These are phyloP conservation scores for Epichloe glyceriae DNA, from an alignment of 2,329 filamentous ascomycete species.

Conservation along the genomic window DNA sequence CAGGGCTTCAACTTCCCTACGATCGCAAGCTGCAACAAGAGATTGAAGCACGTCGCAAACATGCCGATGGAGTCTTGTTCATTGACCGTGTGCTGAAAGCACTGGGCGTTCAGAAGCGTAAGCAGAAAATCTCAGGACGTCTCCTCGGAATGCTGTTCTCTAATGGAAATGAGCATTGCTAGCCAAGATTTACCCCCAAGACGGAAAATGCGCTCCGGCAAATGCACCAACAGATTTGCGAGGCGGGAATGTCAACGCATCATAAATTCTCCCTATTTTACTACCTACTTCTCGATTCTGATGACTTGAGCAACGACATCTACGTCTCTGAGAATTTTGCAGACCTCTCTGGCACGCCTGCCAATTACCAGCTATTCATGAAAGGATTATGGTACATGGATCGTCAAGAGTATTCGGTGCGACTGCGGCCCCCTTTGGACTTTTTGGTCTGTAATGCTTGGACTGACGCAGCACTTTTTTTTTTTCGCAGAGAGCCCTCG, in stretches of 20 bases:
- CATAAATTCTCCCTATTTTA: conserved; percentile 75
- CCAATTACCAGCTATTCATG: conserved; percentile 69
- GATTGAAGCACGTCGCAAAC: conserved; percentile 54
- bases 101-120: conserved; percentile 58
- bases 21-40: conserved; percentile 46
- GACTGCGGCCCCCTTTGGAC: background rate
- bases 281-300: conserved; percentile 69
- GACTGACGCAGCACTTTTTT: background rate
- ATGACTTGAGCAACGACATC: conserved; percentile 36
- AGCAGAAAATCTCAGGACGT: background rate
- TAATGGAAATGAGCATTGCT: background rate
- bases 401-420: conserved; percentile 51
- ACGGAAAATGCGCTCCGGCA: conserved; percentile 53
- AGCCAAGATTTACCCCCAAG: conserved; percentile 58
- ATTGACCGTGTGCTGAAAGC: conserved; percentile 65
- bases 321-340: conserved; percentile 46
- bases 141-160: background rate
- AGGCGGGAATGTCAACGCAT: conserved; percentile 50
- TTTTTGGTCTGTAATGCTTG: background rate
- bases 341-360: conserved; percentile 50
- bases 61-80: conserved; percentile 58
- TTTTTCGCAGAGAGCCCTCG: conserved; percentile 46
- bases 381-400: conserved; percentile 75
- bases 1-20: conserved; percentile 47
- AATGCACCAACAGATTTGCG: conserved; percentile 57